Evolutionary conservation across 768 basidiomycete genomes (phyloP), one percentile per base, ranked within the genome.

Genomic region (Rhodotorula graminis): DNA sequence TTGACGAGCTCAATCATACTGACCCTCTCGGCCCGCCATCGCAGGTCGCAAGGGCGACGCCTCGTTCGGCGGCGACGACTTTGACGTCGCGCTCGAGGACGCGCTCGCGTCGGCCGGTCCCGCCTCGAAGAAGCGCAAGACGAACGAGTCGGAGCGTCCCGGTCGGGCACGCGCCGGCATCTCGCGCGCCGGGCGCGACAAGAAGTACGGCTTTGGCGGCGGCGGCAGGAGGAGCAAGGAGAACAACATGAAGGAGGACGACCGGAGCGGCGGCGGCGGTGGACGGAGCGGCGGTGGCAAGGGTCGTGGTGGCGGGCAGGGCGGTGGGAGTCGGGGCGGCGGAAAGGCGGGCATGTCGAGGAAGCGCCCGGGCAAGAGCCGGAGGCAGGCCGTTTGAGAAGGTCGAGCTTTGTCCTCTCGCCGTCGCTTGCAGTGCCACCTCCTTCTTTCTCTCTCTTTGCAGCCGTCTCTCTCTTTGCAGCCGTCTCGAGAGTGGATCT

Each of bases 61-160:
- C 73, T 84, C 85, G 19, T 83, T 85, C 59, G 84, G 80, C 88
- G 86, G 74, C 69, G 85, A 85, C 16, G 89, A 87, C 47, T 96
- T 97, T 78, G 93, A 94, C 78, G 85, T 97, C 69, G 90, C 90
- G 0, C 88, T 97, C 58, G 94, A 98, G 80, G 91, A 96, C 72
- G 93, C 92, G 18, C 87, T 94, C 77, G 82, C 88, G 27, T 29
- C 31, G 88, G 89, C 77, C 85, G 86, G n/a, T 1, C 14, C 70
- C 0, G 89, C 89, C 15, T 6, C 49, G 29, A 84, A 87, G 68
- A 89, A 90, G 67, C 85, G 85, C n/a, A 72, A 75, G 61, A 29
- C 52, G 53, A 68, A 69, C 57, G 74, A 75, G 62, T 64, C 61
- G 23, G 80, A 75, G 52, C 74, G 74, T 21, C 64, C 67, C 15